These are phyloP conservation scores for Gossypium davidsonii DNA, from an alignment of 441 rosid genomes.

Conservation along the genomic window DNA sequence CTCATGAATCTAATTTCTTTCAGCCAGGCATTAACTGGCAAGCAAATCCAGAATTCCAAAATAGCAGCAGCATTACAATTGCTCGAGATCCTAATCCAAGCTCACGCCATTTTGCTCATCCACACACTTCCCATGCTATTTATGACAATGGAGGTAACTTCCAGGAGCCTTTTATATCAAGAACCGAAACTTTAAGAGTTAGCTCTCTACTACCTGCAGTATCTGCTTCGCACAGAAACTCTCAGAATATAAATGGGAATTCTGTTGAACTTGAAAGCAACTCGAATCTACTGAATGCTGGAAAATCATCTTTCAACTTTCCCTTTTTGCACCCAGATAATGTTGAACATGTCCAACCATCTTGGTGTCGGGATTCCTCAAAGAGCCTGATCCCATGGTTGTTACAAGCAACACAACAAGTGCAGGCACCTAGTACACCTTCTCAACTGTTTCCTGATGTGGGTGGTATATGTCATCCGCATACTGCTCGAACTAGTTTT, in stretches of 20 bases:
- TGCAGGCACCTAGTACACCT: constrained; percentile 14
- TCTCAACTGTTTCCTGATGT: constrained; percentile 17
- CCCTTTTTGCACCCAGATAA: constrained; percentile 35
- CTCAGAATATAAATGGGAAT: constrained; percentile 15
- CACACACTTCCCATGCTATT: constrained; percentile 19
- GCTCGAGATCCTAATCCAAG: constrained; percentile 19
- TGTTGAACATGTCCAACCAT: constrained; percentile 19
- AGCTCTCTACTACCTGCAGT: constrained; percentile 16
- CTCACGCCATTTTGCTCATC: constrained; percentile 18
- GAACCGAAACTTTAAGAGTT: constrained; percentile 21
- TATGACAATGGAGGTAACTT: constrained; percentile 21
- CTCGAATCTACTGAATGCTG: constrained; percentile 21
- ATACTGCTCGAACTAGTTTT: constrained; percentile 12
- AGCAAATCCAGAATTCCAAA: constrained; percentile 19
- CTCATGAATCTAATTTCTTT: constrained; percentile 23
- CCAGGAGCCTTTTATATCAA: constrained; percentile 24
- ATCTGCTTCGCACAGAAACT: constrained; percentile 14
- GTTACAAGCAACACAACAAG: constrained; percentile 20
- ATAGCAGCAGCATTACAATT: constrained; percentile 17
- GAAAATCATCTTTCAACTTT: constrained; percentile 27
- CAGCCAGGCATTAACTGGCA: constrained; percentile 29
- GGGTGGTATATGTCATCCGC: constrained; percentile 9
- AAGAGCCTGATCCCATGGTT: constrained; percentile 33
- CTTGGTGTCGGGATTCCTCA: constrained; percentile 19
- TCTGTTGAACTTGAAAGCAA: constrained; percentile 22